Evolutionary conservation across 1,139 yeast genomes (phyloP).

Genomic region (Scheffersomyces cryptocercus): DNA sequence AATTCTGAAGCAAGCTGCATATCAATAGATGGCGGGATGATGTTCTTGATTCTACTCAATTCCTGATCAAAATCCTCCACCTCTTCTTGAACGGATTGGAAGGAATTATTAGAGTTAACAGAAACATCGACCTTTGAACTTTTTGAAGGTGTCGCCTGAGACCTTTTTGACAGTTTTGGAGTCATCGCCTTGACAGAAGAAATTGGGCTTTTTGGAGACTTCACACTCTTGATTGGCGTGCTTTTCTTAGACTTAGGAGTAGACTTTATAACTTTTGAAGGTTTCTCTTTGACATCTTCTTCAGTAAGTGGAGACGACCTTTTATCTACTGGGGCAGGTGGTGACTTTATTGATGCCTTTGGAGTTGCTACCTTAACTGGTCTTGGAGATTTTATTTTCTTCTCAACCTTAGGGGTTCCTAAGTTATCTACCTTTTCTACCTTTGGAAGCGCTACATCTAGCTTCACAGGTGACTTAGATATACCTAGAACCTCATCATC

Average conservation of each 20-base stretch:
- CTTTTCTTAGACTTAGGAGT: conserved; percentile 7
- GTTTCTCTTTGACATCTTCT: neutral
- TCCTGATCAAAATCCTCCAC: conserved; percentile 22
- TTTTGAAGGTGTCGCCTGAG: conserved; percentile 2
- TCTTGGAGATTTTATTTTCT: conserved; percentile 5
- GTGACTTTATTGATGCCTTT: neutral
- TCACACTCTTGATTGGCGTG: neutral
- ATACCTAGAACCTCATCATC: conserved; percentile 1
- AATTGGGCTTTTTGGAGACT: neutral
- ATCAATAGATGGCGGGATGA: conserved; percentile 7
- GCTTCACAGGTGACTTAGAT: too few species aligned
- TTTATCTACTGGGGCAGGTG: conserved; percentile 1
- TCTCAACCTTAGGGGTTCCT: neutral
- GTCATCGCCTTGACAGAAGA: neutral
- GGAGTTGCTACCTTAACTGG: neutral
- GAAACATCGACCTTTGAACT: neutral
- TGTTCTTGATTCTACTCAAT: conserved; percentile 17
- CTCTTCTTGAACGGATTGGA: conserved; percentile 24
- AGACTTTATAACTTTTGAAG: conserved; percentile 3
- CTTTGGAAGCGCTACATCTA: neutral
- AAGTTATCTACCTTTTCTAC: neutral
- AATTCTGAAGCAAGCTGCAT: conserved; percentile 25
- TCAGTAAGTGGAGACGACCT: conserved; percentile 10
- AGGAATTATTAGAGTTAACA: conserved; percentile 3
- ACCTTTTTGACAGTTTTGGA: conserved; percentile 1